phyloP scores from a whole-genome alignment of 768 basidiomycete genomes.

The Rhodotorula paludigena region DNA sequence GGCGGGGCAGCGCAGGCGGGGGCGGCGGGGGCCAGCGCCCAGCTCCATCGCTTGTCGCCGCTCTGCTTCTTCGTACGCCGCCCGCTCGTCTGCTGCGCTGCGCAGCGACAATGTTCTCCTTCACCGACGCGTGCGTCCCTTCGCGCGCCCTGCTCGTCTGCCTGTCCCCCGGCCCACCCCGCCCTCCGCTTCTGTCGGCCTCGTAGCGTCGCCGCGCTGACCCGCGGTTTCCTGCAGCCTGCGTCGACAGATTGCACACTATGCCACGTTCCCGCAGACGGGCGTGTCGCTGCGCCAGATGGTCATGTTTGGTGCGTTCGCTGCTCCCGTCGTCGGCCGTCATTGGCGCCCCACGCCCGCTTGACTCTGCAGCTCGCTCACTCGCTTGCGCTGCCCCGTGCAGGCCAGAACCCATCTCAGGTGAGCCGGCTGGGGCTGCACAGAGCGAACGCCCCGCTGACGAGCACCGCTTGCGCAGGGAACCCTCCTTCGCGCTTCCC shows the following conservation, averaged over 20 bases:
- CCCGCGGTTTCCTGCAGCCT: slow-evolving; percentile 26
- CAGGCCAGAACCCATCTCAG: slow-evolving; percentile 70
- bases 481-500: slow-evolving; percentile 83
- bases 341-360: background rate
- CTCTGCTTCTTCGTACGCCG: background rate
- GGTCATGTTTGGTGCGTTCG: slow-evolving; percentile 70
- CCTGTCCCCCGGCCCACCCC: background rate
- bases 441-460: background rate
- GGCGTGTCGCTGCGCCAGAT: slow-evolving; percentile 96
- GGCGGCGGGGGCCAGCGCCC: too few relatives aligned
- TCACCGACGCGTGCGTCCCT: slow-evolving; percentile 25
- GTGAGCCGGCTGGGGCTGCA: background rate
- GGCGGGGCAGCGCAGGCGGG: too few relatives aligned
- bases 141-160: background rate
- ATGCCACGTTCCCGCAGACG: slow-evolving; percentile 57
- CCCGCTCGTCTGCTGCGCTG: background rate
- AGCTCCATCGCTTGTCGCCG: too few relatives aligned
- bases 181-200: too few relatives aligned
- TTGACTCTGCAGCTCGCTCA: background rate
- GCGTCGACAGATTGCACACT: slow-evolving; percentile 41
- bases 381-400: background rate
- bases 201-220: background rate
- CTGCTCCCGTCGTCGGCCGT: background rate
- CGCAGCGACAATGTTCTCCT: slow-evolving; percentile 11
- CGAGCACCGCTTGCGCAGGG: slow-evolving; percentile 54